These are phyloP conservation scores for Ceratocystiopsis minuta DNA, from an alignment of 2,329 filamentous ascomycete genomes.

Conservation along the genomic window DNA sequence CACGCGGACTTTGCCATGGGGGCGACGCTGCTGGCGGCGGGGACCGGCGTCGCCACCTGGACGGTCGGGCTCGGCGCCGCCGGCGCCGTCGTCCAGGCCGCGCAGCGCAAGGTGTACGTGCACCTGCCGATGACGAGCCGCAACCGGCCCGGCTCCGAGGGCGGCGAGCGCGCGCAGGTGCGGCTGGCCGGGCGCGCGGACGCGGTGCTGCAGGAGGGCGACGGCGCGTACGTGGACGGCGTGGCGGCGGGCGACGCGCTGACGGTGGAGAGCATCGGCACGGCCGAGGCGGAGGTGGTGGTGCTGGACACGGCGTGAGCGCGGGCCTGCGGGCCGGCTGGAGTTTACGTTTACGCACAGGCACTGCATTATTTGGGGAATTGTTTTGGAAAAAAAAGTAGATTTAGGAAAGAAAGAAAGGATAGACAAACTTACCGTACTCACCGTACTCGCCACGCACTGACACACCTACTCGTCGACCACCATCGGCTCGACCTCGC, in stretches of 20 bases:
- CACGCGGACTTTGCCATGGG: conserved; percentile 75
- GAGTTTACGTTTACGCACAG: too few relatives aligned
- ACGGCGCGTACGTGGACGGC: conserved; percentile 37
- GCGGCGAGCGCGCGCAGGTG: conserved; percentile 55
- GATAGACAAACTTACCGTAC: too few relatives aligned
- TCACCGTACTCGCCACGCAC: too few relatives aligned
- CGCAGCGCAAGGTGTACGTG: conserved; percentile 56
- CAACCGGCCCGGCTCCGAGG: conserved; percentile 19
- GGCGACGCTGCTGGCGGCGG: conserved; percentile 52
- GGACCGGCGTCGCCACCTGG: conserved; percentile 37
- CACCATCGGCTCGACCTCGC: too few relatives aligned
- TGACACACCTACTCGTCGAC: too few relatives aligned
- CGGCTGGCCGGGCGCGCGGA: conserved; percentile 48
- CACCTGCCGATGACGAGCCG: conserved; percentile 56
- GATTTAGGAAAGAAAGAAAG: too few relatives aligned
- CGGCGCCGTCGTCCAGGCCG: conserved; percentile 29
- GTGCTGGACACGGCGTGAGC: conserved; percentile 42
- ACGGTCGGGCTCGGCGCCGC: conserved; percentile 45
- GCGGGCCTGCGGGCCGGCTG: too few relatives aligned
- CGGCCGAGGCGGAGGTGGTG: conserved; percentile 51
- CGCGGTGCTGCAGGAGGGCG: conserved; percentile 53
- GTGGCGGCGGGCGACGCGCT: conserved; percentile 48
- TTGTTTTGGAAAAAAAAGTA: too few relatives aligned
- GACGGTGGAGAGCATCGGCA: conserved; percentile 47
- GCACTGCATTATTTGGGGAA: too few relatives aligned